Percentiles rank a stretch among this genome's conserved stretches.
Evolutionary conservation across 805 yeast genomes (phyloP).

Genomic region (Barnettozyma sp.): DNA sequence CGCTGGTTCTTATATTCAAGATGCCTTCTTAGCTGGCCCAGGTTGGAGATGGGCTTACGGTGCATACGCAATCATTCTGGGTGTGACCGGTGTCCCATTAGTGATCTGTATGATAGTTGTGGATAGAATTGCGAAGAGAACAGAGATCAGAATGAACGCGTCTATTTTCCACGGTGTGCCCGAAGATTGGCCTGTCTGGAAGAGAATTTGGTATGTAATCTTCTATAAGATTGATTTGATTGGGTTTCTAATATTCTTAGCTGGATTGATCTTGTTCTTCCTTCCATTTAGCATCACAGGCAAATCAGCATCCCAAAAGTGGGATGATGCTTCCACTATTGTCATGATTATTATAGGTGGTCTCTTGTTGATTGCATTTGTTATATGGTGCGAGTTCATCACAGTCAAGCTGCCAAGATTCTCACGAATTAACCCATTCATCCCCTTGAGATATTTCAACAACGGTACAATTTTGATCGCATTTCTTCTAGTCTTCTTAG

Average conservation of each 20-base stretch:
- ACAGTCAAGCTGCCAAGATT: constrained; percentile 4
- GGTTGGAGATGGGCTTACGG: constrained; percentile 49
- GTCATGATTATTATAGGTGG: constrained; percentile 26
- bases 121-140: constrained; percentile 17
- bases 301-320: constrained; percentile 17
- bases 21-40: constrained; percentile 26
- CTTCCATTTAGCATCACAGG: constrained; percentile 27
- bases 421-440: constrained; percentile 19
- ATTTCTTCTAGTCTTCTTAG: constrained; percentile 20
- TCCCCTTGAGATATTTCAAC: constrained; percentile 22
- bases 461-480: constrained; percentile 18
- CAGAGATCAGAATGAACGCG: constrained; percentile 12
- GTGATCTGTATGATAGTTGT: constrained; percentile 21
- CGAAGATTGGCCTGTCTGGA: constrained; percentile 11
- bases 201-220: constrained; percentile 12
- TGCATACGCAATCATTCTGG: constrained; percentile 34
- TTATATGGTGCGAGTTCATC: constrained; percentile 19
- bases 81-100: constrained; percentile 20
- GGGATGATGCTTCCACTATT: constrained; percentile 20
- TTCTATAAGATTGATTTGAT: constrained; percentile 22
- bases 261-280: constrained; percentile 24
- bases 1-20: constrained; percentile 25
- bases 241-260: constrained; percentile 20
- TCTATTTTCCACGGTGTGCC: constrained; percentile 15
- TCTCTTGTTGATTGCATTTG: constrained; percentile 13